Conservation (phyloP, 1,284 basidiomycete genomes). For the Ustilago bromivora region DNA sequence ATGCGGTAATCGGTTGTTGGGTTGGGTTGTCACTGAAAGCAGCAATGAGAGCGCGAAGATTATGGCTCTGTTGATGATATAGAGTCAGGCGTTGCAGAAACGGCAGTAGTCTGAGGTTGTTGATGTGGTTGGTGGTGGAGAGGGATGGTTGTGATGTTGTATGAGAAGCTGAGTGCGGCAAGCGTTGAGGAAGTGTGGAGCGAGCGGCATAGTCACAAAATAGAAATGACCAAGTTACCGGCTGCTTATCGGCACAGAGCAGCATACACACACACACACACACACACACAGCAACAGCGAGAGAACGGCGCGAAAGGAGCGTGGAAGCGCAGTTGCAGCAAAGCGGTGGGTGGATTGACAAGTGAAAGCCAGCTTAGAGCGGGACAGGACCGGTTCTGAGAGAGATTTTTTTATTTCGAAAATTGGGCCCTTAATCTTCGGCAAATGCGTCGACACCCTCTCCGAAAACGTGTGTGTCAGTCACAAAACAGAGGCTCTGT, state of each 20-base stretch:
- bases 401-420: neutral
- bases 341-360: neutral
- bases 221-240: neutral
- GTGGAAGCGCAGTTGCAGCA: constrained; percentile 7
- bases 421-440: constrained; percentile 17
- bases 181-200: neutral
- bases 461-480: constrained; percentile 7
- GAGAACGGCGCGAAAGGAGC: neutral
- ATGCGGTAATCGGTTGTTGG: neutral
- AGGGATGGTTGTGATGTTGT: neutral
- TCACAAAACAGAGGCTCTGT: neutral
- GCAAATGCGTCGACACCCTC: constrained; percentile 2
- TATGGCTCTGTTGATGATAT: neutral
- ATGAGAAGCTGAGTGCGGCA: constrained; percentile 4
- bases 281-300: no score
- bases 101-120: neutral
- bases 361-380: neutral
- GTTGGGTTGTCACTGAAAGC: neutral
- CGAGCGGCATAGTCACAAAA: neutral
- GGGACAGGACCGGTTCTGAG: constrained; percentile 14
- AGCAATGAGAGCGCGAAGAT: neutral
- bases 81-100: neutral
- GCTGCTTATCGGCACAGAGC: constrained; percentile 12
- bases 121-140: neutral
- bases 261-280: no score